phyloP scores from a whole-genome alignment of 495 filamentous ascomycete genomes.

The Penicillium longicatenatum region DNA sequence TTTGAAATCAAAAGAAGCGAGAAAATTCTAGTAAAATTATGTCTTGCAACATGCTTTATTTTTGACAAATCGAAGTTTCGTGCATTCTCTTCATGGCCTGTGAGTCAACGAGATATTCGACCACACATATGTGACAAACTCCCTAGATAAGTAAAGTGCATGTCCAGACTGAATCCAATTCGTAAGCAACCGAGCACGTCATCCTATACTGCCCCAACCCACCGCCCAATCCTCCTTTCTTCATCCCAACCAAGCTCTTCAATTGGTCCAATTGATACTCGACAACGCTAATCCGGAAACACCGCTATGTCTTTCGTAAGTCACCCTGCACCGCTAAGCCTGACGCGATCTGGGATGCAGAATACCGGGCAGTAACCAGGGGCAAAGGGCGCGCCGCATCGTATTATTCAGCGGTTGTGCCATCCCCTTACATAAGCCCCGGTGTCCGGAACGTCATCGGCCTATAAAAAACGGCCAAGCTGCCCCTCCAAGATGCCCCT shows the following conservation, averaged over 20 bases:
- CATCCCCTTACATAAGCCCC: conserved; percentile 30
- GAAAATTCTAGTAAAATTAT: neutral
- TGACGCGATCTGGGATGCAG: neutral
- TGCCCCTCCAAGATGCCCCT: conserved; percentile 30
- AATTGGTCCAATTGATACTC: conserved; percentile 9
- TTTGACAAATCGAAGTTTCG: neutral
- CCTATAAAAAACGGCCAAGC: conserved; percentile 27
- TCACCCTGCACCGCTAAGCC: neutral
- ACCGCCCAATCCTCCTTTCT: conserved; percentile 16
- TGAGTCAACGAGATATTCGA: neutral
- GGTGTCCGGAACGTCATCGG: conserved; percentile 25
- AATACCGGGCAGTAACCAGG: neutral
- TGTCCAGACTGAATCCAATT: conserved; percentile 20
- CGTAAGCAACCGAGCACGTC: conserved; percentile 30
- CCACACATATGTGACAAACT: neutral
- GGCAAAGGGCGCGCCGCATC: neutral
- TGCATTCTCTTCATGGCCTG: neutral
- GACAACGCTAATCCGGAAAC: conserved; percentile 7
- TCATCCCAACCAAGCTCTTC: conserved; percentile 1
- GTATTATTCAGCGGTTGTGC: conserved; percentile 20
- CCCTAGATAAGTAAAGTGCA: neutral
- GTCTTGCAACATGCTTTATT: neutral
- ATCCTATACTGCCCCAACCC: conserved; percentile 18
- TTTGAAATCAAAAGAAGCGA: neutral
- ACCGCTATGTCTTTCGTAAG: conserved; percentile 23